Evolutionary conservation across 805 yeast genomes (phyloP).

Genomic region (Saturnispora ahearnii): DNA sequence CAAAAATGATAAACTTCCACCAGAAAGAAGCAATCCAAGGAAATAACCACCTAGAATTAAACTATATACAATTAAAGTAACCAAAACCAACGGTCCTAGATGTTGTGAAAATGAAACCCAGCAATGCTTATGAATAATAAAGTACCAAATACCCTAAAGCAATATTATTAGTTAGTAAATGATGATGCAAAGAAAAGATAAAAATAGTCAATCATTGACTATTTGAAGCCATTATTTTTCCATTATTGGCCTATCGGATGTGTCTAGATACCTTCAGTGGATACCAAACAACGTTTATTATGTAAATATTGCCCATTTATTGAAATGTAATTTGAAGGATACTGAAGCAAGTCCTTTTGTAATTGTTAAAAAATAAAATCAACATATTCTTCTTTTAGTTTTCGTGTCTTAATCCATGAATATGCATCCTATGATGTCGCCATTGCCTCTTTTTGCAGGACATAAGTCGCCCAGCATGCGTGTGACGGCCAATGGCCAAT

Average conservation of each 20-base stretch:
- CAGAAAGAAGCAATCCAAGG: slow-evolving; percentile 16
- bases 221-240: not conserved
- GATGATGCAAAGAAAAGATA: not conserved
- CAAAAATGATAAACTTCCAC: slow-evolving; percentile 18
- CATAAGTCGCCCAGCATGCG: slow-evolving; percentile 7
- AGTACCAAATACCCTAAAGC: slow-evolving; percentile 22
- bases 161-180: not conserved
- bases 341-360: not conserved
- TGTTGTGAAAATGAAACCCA: slow-evolving; percentile 21
- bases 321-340: not conserved
- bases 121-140: slow-evolving; percentile 17
- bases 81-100: slow-evolving; percentile 17
- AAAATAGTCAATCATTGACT: not conserved
- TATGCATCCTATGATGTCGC: slow-evolving; percentile 17
- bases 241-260: too few relatives aligned
- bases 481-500: slow-evolving; percentile 9
- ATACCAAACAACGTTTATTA: slow-evolving; percentile 9
- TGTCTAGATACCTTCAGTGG: slow-evolving; percentile 2
- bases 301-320: slow-evolving; percentile 1
- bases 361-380: not conserved
- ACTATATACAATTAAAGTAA: slow-evolving; percentile 16
- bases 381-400: not conserved
- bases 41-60: slow-evolving; percentile 14
- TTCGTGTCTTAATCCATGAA: not conserved
- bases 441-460: slow-evolving; percentile 12